phyloP scores from a whole-genome alignment of 1,284 basidiomycete genomes.

The Meripilus lineatus region DNA sequence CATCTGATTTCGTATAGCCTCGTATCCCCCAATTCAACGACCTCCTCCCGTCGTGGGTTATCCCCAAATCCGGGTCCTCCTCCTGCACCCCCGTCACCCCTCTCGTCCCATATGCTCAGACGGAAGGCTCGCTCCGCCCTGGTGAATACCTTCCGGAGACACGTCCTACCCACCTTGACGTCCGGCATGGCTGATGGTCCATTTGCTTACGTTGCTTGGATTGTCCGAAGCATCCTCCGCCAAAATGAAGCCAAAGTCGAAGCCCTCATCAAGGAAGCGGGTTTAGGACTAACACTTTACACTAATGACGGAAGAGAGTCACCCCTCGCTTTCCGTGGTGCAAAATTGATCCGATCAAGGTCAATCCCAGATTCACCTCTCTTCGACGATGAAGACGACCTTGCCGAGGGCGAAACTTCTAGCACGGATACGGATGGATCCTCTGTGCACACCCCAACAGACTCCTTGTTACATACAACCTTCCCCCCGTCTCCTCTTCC shows the following conservation, averaged over 20 bases:
- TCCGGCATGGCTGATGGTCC: conserved; percentile 5
- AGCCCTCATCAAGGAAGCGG: conserved; percentile 38
- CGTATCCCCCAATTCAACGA: conserved; percentile 11
- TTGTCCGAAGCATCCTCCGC: conserved; percentile 48
- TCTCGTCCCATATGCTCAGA: conserved; percentile 38
- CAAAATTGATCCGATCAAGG: neutral
- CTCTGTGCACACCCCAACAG: conserved; percentile 50
- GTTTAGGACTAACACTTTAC: conserved; percentile 17
- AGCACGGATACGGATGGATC: conserved; percentile 50
- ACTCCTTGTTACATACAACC: conserved; percentile 20
- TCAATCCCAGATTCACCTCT: conserved; percentile 14
- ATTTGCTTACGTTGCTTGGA: conserved; percentile 48
- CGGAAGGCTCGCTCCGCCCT: conserved; percentile 69
- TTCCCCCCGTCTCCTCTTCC: conserved; percentile 11
- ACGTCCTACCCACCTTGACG: conserved; percentile 48
- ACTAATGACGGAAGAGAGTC: conserved; percentile 4
- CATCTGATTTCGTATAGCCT: conserved; percentile 57
- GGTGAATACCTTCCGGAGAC: conserved; percentile 69
- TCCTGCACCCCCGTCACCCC: conserved; percentile 14
- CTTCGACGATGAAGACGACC: conserved; percentile 28
- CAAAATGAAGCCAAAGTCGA: conserved; percentile 44
- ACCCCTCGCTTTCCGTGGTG: conserved; percentile 11
- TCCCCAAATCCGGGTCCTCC: conserved; percentile 24
- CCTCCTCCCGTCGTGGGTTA: conserved; percentile 16
- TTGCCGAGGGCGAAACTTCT: conserved; percentile 26